Evolutionary conservation across 495 filamentous ascomycete species (phyloP), one percentile per base, ranked within the genome.

Genomic region (Hypoxylon lenormandii): DNA sequence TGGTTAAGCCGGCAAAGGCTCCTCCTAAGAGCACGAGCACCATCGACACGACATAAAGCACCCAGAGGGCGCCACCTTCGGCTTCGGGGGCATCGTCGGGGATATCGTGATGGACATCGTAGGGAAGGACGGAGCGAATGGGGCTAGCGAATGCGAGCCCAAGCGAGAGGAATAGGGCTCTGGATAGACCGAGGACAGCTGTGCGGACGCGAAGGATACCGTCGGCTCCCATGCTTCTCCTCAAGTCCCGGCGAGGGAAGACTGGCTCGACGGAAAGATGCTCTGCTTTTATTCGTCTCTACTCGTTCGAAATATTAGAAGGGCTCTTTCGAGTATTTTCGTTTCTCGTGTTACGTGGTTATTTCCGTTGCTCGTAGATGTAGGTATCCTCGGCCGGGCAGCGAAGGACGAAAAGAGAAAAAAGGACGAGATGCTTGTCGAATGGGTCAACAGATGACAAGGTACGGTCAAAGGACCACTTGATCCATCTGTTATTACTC

Each of bases 1-100:
- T 96, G 36, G 95, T 98, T 74, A 98, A 82, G 23, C 95, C 95
- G 11, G 95, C 96, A 79, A 98, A 98, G n/a, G 91, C 92, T 33
- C 95, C 95, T 46, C 95, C 95, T 3, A 89, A 83, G 58, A 97
- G 82, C 8, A 97, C 94, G 42, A 98, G 83, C 26, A 87, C 56
- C 33, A 79, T 48, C 7, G 81, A 83, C 10, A 77, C 73, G 36
- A 78, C 72, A 40, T 80, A 81, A 55, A 83, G 77, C 59, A 83
- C 78, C 79, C 77, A 80, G 8, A 80, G 72, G 52, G 76, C 70
- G n/a, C 75, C 77, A 38, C 76, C 81, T 16, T 79, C 79, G 22
- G 68, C 74, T 57, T 82, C 79, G 50, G 74, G 77, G 11, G 59
- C 74, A 54, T 78, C 71, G 23, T 74, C 76, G 42, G 68, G 57